These are phyloP conservation scores for Garcia nutans DNA, from an alignment of 345 rosid genomes.

Conservation along the genomic window DNA sequence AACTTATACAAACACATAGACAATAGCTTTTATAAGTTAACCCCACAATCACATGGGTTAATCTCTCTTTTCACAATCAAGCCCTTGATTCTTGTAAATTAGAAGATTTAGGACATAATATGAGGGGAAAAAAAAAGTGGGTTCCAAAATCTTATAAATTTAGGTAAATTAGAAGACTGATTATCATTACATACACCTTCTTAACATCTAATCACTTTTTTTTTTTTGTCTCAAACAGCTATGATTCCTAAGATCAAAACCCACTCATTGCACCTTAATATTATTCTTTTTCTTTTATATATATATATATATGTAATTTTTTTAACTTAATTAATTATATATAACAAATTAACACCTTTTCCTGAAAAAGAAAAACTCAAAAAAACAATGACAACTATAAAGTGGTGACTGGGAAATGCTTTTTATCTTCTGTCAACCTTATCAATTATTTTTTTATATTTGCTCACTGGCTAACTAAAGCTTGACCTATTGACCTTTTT, in stretches of 20 bases:
- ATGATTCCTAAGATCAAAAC: constrained; percentile 7
- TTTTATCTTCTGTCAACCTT: neutral
- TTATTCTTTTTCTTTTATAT: neutral
- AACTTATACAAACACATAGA: neutral
- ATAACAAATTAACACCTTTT: neutral
- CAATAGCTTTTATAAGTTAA: neutral
- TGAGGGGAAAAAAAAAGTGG: neutral
- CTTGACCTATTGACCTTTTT: neutral
- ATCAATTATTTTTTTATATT: neutral
- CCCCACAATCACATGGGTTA: constrained; percentile 39
- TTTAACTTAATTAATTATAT: too few relatives aligned
- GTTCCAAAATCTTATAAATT: constrained; percentile 9
- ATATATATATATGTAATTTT: neutral
- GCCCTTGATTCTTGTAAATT: constrained; percentile 13
- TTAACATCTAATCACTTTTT: constrained; percentile 6
- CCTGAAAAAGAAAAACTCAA: neutral
- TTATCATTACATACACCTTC: constrained; percentile 14
- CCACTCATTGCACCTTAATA: neutral
- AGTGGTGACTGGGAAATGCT: neutral
- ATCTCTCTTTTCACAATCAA: constrained; percentile 6
- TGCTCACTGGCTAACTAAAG: neutral
- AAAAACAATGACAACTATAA: neutral
- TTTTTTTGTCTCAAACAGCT: constrained; percentile 10
- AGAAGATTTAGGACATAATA: neutral
- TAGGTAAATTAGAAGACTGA: neutral